These are phyloP conservation scores for Coemansia sp. DNA, from an alignment of 192 early-diverging fungal species.

Conservation along the genomic window DNA sequence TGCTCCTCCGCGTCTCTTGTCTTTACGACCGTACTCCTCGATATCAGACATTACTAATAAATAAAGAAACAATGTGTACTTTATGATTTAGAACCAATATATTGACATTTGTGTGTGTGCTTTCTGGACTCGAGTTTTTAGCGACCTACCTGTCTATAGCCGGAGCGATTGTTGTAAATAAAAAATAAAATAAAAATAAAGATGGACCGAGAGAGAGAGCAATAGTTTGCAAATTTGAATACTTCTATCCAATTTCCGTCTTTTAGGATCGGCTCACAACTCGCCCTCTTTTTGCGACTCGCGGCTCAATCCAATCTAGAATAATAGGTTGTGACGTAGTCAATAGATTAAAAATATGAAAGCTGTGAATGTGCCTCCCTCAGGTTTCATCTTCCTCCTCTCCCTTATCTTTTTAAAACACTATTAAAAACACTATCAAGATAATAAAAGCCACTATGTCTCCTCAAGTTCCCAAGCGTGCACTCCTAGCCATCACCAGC, in stretches of 20 bases:
- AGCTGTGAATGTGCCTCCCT: no score
- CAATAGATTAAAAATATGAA: no score
- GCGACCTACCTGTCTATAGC: neutral
- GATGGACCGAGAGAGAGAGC: neutral
- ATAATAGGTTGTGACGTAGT: no score
- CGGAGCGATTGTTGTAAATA: neutral
- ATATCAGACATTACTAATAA: slow-evolving; percentile 43
- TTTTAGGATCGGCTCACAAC: no score
- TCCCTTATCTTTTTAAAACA: neutral
- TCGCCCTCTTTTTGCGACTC: no score
- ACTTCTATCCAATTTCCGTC: neutral
- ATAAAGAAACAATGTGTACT: neutral
- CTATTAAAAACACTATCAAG: slow-evolving; percentile 17
- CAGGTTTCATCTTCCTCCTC: neutral
- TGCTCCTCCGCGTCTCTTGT: slow-evolving; percentile 16
- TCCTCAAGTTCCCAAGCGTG: slow-evolving; percentile 53
- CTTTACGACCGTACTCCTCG: slow-evolving; percentile 21
- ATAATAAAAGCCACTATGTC: neutral
- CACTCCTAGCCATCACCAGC: slow-evolving; percentile 57
- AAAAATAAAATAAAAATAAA: neutral
- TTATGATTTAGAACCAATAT: neutral
- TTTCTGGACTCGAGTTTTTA: neutral
- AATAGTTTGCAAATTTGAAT: no score
- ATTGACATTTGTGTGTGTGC: neutral
- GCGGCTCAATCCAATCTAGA: no score